phyloP scores from a whole-genome alignment of 305 asterid species.

The Fraxinus sp. region DNA sequence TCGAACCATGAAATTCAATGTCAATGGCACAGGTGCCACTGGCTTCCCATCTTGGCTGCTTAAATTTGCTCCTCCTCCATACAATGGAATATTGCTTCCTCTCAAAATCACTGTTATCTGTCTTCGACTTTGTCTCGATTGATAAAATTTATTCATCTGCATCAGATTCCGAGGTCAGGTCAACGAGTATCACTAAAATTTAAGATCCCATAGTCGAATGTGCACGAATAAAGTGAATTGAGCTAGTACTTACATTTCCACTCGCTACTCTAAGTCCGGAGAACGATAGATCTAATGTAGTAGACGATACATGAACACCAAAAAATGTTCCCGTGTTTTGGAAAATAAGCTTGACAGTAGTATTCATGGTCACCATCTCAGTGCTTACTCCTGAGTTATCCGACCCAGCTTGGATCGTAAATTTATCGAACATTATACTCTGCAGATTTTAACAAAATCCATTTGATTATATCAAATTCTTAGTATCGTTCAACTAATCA shows the following conservation, averaged over 20 bases:
- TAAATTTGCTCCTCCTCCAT: slow-evolving; percentile 80
- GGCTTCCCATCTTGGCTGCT: slow-evolving; percentile 61
- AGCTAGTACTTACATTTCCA: slow-evolving; percentile 53
- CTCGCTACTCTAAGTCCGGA: slow-evolving; percentile 59
- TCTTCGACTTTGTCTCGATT: slow-evolving; percentile 67
- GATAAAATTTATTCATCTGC: slow-evolving; percentile 73
- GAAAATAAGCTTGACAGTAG: slow-evolving; percentile 59
- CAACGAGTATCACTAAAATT: background rate
- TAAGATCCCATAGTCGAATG: background rate
- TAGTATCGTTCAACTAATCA: background rate
- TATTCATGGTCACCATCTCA: slow-evolving; percentile 73
- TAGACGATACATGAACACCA: slow-evolving; percentile 77
- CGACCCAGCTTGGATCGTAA: slow-evolving; percentile 72
- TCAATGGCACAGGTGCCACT: slow-evolving; percentile 49
- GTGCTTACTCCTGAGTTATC: slow-evolving; percentile 81
- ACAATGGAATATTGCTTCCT: slow-evolving; percentile 67
- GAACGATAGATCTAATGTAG: slow-evolving; percentile 71
- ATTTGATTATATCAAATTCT: background rate
- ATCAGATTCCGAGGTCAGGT: background rate
- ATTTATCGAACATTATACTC: slow-evolving; percentile 71
- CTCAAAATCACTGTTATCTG: slow-evolving; percentile 43
- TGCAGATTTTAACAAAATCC: slow-evolving; percentile 31
- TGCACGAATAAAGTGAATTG: background rate
- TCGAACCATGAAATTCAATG: slow-evolving; percentile 54
- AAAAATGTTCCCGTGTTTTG: slow-evolving; percentile 79